Conservation (phyloP, 108 stramenopile species). For the Discostella stelligeroides region DNA sequence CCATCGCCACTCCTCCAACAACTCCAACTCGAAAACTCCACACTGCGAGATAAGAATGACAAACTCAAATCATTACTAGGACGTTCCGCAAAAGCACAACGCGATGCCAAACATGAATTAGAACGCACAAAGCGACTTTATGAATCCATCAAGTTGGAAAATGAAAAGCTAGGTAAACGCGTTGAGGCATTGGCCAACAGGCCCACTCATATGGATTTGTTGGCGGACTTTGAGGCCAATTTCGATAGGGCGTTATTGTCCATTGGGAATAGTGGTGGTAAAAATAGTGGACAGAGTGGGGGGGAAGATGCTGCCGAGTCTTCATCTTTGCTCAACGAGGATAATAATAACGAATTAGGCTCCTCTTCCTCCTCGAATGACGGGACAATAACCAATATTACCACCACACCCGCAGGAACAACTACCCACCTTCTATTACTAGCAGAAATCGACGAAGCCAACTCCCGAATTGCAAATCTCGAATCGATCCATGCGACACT, state of each 20-base stretch:
- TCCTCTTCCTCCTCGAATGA: neutral
- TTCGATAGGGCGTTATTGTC: slow-evolving; percentile 80
- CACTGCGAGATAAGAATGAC: slow-evolving; percentile 76
- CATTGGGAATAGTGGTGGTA: slow-evolving; percentile 26
- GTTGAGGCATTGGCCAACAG: slow-evolving; percentile 78
- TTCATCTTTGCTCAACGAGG: slow-evolving; percentile 14
- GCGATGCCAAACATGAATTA: slow-evolving; percentile 81
- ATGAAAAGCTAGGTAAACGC: slow-evolving; percentile 66
- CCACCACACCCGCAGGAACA: neutral
- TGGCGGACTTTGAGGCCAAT: slow-evolving; percentile 90
- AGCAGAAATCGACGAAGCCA: slow-evolving; percentile 76
- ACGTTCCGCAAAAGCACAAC: slow-evolving; percentile 85
- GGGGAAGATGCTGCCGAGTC: slow-evolving; percentile 59
- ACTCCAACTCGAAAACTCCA: slow-evolving; percentile 69
- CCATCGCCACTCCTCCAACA: slow-evolving; percentile 52
- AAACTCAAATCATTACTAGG: slow-evolving; percentile 85
- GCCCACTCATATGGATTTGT: slow-evolving; percentile 84
- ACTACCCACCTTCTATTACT: slow-evolving; percentile 39
- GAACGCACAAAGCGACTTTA: slow-evolving; percentile 61
- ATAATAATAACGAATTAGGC: neutral
- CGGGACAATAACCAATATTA: neutral
- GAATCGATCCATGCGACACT: slow-evolving; percentile 72
- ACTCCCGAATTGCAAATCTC: slow-evolving; percentile 68
- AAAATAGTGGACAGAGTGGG: slow-evolving; percentile 55
- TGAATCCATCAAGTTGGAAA: slow-evolving; percentile 53